phyloP scores from a whole-genome alignment of 306 rosid species.

The Cucumis melo region DNA sequence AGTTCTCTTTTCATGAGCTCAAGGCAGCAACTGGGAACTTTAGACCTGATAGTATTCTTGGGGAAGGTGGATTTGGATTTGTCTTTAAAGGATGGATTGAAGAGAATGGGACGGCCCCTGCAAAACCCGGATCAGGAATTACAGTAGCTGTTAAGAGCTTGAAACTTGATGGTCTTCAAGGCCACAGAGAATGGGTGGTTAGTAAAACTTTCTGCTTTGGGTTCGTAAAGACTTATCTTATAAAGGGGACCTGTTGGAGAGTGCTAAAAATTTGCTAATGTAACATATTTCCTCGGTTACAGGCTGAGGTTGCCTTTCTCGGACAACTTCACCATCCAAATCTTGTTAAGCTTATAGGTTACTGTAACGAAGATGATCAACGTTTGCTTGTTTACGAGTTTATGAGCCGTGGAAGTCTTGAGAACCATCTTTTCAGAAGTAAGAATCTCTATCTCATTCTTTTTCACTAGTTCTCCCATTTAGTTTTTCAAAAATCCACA shows the following conservation, averaged over 20 bases:
- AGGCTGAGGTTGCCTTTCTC: slow-evolving; percentile 95
- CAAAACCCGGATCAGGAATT: slow-evolving; percentile 85
- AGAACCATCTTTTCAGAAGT: slow-evolving; percentile 95
- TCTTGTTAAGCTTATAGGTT: slow-evolving; percentile 89
- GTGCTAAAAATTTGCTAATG: slow-evolving; percentile 5
- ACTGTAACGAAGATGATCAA: slow-evolving; percentile 86
- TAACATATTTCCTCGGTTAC: slow-evolving; percentile 11
- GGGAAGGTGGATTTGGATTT: slow-evolving; percentile 92
- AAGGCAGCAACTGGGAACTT: slow-evolving; percentile 92
- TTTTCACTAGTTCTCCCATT: not conserved
- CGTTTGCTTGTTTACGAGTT: slow-evolving; percentile 87
- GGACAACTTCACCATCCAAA: slow-evolving; percentile 98
- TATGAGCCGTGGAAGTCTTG: slow-evolving; percentile 96
- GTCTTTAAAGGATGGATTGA: slow-evolving; percentile 98
- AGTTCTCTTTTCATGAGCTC: slow-evolving; percentile 75
- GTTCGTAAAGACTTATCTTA: not conserved
- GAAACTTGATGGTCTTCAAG: slow-evolving; percentile 94
- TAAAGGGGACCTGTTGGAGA: slow-evolving; percentile 9
- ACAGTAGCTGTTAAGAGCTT: slow-evolving; percentile 93
- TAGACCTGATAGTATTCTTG: slow-evolving; percentile 97
- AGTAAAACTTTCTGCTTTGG: slow-evolving; percentile 60
- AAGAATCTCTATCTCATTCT: slow-evolving; percentile 20
- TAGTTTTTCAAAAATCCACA: not conserved
- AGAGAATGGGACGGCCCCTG: slow-evolving; percentile 94
- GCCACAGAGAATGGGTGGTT: slow-evolving; percentile 99